These are phyloP conservation scores for Danielia oregonensis DNA, from an alignment of 805 yeast species.

Conservation along the genomic window DNA sequence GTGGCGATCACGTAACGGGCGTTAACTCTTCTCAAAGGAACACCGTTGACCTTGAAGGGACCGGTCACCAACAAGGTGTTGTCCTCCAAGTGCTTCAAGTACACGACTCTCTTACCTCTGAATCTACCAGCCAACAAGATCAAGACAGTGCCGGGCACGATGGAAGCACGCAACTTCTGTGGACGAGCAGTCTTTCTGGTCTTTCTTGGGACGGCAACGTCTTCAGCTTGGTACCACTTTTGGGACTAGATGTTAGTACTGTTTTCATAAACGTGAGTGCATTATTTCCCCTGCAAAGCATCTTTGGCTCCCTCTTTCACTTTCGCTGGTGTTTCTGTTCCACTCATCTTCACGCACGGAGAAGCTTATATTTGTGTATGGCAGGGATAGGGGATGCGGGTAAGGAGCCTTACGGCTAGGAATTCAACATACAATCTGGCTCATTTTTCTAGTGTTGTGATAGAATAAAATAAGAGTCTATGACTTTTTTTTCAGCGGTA, in stretches of 20 bases:
- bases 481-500: constrained; percentile 14
- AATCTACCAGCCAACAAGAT: constrained; percentile 98
- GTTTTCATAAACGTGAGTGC: too few relatives aligned
- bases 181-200: constrained; percentile 90
- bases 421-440: constrained; percentile 31
- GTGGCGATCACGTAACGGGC: constrained; percentile 99
- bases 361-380: too few relatives aligned
- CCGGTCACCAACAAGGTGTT: constrained; percentile 96
- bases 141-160: constrained; percentile 97
- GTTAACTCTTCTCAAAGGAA: constrained; percentile 98
- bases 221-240: constrained; percentile 94
- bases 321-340: too few relatives aligned
- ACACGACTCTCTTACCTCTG: constrained; percentile 99
- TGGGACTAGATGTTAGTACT: constrained; percentile 55
- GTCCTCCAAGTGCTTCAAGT: constrained; percentile 95
- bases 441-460: constrained; percentile 25
- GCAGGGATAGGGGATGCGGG: background rate
- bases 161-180: constrained; percentile 90
- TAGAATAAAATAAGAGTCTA: constrained; percentile 20
- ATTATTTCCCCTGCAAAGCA: too few relatives aligned
- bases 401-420: background rate
- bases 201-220: constrained; percentile 81
- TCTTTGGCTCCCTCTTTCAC: too few relatives aligned
- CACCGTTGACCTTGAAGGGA: constrained; percentile 99
- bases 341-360: too few relatives aligned